Percentiles rank a stretch among this genome's conserved stretches.
These are phyloP conservation scores for Kodamaea leandrae DNA, from an alignment of 805 yeast genomes.

Conservation along the genomic window DNA sequence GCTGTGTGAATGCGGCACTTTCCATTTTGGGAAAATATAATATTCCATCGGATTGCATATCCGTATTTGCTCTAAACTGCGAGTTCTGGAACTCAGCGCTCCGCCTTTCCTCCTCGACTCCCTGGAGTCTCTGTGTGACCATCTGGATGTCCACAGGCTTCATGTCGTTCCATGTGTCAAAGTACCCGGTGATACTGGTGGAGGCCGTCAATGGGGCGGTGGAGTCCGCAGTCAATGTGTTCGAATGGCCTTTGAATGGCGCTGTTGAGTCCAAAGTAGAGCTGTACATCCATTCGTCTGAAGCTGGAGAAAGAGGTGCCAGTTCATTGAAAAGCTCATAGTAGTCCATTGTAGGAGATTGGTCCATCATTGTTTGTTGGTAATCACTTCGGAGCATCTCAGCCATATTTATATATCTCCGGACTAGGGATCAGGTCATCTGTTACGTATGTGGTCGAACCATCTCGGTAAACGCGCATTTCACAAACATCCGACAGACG, in stretches of 20 bases:
- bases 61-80: not conserved
- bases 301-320: slow-evolving; percentile 9
- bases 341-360: not conserved
- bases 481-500: not conserved
- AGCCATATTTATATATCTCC: not conserved
- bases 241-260: no score
- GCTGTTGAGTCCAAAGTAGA: slow-evolving; percentile 2
- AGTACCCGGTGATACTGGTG: slow-evolving; percentile 7
- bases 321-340: slow-evolving; percentile 8
- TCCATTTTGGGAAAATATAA: not conserved
- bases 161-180: slow-evolving; percentile 8
- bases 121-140: slow-evolving; percentile 2
- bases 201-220: slow-evolving; percentile 7
- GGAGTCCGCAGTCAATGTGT: slow-evolving; percentile 1
- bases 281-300: slow-evolving; percentile 6
- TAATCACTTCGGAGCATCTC: not conserved
- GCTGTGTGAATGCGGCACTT: not conserved
- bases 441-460: no score
- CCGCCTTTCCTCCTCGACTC: not conserved
- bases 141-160: slow-evolving; percentile 8
- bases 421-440: no score
- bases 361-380: not conserved
- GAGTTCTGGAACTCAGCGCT: not conserved
- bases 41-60: not conserved
- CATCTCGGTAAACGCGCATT: not conserved